phyloP scores from a whole-genome alignment of 257 asterid genomes.

The Jaltomata sinuosa region DNA sequence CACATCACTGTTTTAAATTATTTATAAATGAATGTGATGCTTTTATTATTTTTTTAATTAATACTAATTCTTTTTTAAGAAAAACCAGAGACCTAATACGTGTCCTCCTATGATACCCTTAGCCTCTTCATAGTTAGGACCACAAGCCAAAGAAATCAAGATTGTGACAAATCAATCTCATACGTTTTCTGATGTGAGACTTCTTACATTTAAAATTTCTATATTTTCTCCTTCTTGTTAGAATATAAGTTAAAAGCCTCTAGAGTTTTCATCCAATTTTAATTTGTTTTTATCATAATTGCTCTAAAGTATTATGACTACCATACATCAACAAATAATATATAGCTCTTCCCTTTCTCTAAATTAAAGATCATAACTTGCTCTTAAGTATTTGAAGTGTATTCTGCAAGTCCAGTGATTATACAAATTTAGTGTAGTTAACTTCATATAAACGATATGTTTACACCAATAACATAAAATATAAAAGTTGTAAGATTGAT shows the following conservation, averaged over 20 bases:
- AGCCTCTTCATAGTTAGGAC: not conserved
- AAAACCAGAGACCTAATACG: slow-evolving; percentile 5
- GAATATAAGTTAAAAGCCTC: not conserved
- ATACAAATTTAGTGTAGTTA: not conserved
- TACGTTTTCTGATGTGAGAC: not conserved
- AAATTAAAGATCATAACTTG: too few relatives aligned
- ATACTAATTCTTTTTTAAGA: not conserved
- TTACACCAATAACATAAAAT: not conserved
- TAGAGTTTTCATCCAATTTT: not conserved
- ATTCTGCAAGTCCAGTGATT: not conserved
- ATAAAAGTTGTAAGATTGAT: not conserved
- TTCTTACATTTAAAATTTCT: not conserved
- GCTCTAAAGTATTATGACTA: not conserved
- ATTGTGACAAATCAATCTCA: slow-evolving; percentile 4
- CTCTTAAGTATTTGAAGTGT: too few relatives aligned
- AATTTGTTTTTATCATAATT: not conserved
- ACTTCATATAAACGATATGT: not conserved
- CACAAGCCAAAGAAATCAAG: not conserved
- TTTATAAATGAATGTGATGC: not conserved
- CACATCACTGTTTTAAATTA: not conserved
- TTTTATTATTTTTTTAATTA: not conserved
- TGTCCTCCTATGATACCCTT: not conserved
- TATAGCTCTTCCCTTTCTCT: too few relatives aligned
- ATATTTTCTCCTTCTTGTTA: not conserved
- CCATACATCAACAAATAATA: not conserved